Percentiles rank a stretch among this genome's conserved stretches.
Evolutionary conservation across 169 alveolate genomes (phyloP).

Genomic region (Pseudocohnilembus persalinus): DNA sequence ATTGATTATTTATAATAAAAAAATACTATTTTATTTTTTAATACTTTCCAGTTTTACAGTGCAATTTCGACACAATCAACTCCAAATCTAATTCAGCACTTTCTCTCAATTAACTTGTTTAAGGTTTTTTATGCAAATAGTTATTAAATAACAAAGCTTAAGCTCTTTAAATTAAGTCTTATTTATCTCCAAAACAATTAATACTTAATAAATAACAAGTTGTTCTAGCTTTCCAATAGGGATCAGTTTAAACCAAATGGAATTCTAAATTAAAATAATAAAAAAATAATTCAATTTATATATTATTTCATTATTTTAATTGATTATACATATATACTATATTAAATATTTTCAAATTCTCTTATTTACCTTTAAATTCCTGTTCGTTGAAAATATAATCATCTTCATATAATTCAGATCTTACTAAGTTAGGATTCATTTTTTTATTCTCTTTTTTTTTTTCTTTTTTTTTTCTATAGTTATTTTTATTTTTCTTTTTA

Average conservation of each 20-base stretch:
- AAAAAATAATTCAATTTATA: no score
- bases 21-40: no score
- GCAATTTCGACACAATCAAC: neutral
- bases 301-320: no score
- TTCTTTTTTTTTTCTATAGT: neutral
- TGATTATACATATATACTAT: neutral
- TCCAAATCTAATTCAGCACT: conserved; percentile 3
- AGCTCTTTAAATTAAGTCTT: conserved; percentile 8
- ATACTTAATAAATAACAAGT: neutral
- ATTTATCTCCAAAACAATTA: conserved; percentile 9
- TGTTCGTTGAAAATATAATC: conserved; percentile 26
- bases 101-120: conserved; percentile 5
- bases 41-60: neutral
- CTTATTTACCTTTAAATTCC: conserved; percentile 13
- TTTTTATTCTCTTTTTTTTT: neutral
- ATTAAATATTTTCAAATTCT: no score
- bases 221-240: conserved; percentile 14
- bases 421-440: neutral
- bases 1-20: no score
- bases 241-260: conserved; percentile 4
- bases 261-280: neutral
- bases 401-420: conserved; percentile 16
- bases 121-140: conserved; percentile 15
- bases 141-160: conserved; percentile 1
- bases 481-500: no score